A percentile compares a stretch with the other conserved stretches of the same genome.
Evolutionary conservation across 805 yeast genomes (phyloP).

Genomic region (Hemisphaericaspora nanyangensis): DNA sequence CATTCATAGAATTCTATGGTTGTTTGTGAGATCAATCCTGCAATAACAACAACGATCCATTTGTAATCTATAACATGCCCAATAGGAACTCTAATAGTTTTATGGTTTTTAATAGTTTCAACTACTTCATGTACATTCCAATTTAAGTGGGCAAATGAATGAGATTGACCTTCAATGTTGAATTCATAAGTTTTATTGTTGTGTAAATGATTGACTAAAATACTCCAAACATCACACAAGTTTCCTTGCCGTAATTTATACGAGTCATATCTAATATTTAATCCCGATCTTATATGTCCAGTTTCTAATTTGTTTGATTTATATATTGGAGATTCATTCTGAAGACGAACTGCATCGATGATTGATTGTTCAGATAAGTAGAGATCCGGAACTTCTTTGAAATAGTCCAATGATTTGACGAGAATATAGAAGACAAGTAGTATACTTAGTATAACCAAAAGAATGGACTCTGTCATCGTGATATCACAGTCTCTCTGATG

Average conservation of each 20-base stretch:
- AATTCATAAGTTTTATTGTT: constrained; percentile 20
- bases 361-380: constrained; percentile 64
- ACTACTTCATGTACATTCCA: not conserved
- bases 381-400: constrained; percentile 54
- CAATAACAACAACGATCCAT: constrained; percentile 11
- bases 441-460: not conserved
- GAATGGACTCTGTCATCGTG: not conserved
- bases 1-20: constrained; percentile 36
- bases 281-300: constrained; percentile 68
- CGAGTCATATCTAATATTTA: constrained; percentile 57
- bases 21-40: constrained; percentile 42
- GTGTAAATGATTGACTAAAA: constrained; percentile 28
- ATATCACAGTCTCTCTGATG: not conserved
- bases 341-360: constrained; percentile 58
- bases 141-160: constrained; percentile 19
- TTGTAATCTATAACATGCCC: constrained; percentile 1
- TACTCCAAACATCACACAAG: constrained; percentile 68
- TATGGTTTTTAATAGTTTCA: not conserved
- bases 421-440: not conserved
- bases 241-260: constrained; percentile 73
- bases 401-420: constrained; percentile 20
- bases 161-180: constrained; percentile 15
- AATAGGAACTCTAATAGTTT: constrained; percentile 1
- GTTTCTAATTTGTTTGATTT: constrained; percentile 73
- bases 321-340: constrained; percentile 70